Conservation (phyloP, 306 rosid genomes). For the Psophocarpus tetragonolobus region DNA sequence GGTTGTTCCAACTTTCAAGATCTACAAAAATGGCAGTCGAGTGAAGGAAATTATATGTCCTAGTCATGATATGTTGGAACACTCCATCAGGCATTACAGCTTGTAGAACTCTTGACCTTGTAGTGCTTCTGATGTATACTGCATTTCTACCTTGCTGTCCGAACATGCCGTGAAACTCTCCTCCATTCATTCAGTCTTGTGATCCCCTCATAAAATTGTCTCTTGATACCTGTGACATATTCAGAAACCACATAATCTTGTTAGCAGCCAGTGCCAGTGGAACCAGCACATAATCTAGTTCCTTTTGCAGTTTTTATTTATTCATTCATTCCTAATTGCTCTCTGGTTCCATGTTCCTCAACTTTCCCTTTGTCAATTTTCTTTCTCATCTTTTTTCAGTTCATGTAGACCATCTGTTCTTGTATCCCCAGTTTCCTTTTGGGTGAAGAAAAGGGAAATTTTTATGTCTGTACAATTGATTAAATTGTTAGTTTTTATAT, state of each 20-base stretch:
- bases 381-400: conserved; percentile 1
- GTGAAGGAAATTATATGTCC: conserved; percentile 87
- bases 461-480: conserved; percentile 41
- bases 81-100: conserved; percentile 75
- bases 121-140: conserved; percentile 33
- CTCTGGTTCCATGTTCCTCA: conserved; percentile 58
- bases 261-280: conserved; percentile 53
- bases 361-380: conserved; percentile 33
- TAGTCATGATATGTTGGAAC: conserved; percentile 69
- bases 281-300: conserved; percentile 55
- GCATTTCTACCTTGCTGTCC: conserved; percentile 29
- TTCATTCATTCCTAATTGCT: conserved; percentile 81
- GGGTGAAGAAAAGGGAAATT: neutral
- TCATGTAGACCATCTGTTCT: conserved; percentile 37
- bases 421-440: conserved; percentile 33
- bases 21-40: conserved; percentile 71
- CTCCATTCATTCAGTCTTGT: conserved; percentile 31
- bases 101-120: conserved; percentile 45
- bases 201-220: conserved; percentile 39
- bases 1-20: conserved; percentile 84
- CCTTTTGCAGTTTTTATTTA: conserved; percentile 58
- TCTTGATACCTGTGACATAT: conserved; percentile 50
- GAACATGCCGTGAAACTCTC: conserved; percentile 32
- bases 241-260: conserved; percentile 48
- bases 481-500: conserved; percentile 30